Base-by-base conservation (phyloP, 2,329 filamentous ascomycete genomes). In the Claviceps monticola region DNA sequence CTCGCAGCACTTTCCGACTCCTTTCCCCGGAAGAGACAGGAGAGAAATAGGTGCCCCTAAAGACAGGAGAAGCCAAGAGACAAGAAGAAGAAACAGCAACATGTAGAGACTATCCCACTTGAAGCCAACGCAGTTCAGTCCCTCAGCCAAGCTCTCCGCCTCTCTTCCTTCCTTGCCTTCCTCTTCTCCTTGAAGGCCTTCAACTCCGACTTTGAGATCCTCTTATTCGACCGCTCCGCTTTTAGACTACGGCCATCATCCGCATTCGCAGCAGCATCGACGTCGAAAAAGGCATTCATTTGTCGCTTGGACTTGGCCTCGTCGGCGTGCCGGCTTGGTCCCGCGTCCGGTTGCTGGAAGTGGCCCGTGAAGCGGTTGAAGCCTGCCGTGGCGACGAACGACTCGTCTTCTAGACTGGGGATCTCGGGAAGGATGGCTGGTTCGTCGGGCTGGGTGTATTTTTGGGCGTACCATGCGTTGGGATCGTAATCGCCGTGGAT, bases 401-500 rank as follows among this genome's bases (percentile, higher is more conserved):
- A 69, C 19, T 72, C 68, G 21, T 71, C 61, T 8, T 71, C 78
- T 71, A 52, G 58, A 53, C 5, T 59, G 57, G 14, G 63, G 55
- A 13, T 56, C 56, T 37, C 51, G 13, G 55, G 50, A 1, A 65
- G 60, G 6, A 67, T 58, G 0, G 64, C 53, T n/a, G 64, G 59
- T 13, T 61, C 62, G 11, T 64, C 60, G 9, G 64, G 60, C 11
- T 66, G 64, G 47, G 71, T 67, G 45, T 74, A 65, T 46, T 74
- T 71, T 63, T 86, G 78, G 11, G 93, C 91, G 65, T 98, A 98
- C 72, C 89, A 86, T n/a, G 93, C 91, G 54, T 84, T 93, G 4
- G 90, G 89, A 62, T 98, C 93, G 72, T 96, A 98, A 70, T 90
- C 86, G 59, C 93, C 93, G 66, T 98, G 93, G 46, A 98, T 91